These are phyloP conservation scores for Coniophora puteana DNA, from an alignment of 1,284 basidiomycete genomes.

Conservation along the genomic window DNA sequence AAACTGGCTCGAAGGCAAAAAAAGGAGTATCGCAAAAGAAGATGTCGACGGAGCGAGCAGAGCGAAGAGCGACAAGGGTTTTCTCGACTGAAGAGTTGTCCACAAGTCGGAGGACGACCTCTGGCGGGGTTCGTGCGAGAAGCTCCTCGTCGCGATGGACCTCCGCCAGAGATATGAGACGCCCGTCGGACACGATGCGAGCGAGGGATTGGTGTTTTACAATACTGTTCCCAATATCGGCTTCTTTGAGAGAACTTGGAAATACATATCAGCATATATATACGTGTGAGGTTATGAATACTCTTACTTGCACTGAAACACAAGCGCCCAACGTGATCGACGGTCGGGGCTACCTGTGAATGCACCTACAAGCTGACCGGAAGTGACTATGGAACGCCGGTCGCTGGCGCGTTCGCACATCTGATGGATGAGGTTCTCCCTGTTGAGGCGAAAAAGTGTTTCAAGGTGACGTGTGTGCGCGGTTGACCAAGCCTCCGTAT, in stretches of 20 bases:
- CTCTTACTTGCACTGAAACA: constrained; percentile 35
- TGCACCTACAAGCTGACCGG: constrained; percentile 29
- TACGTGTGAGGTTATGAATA: constrained; percentile 34
- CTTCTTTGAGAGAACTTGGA: constrained; percentile 31
- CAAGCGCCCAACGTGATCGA: constrained; percentile 41
- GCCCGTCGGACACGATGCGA: constrained; percentile 41
- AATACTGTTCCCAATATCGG: constrained; percentile 28
- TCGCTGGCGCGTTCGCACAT: constrained; percentile 39
- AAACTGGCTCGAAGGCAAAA: constrained; percentile 53
- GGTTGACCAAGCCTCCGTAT: constrained; percentile 29
- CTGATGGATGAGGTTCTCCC: constrained; percentile 60
- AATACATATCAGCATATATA: constrained; percentile 26
- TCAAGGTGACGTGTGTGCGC: constrained; percentile 45
- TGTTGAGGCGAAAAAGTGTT: constrained; percentile 54
- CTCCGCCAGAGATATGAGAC: constrained; percentile 46
- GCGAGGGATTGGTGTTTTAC: constrained; percentile 45
- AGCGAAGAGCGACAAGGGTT: constrained; percentile 35
- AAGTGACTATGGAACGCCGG: no score
- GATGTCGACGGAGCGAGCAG: constrained; percentile 33
- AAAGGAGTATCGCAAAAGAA: constrained; percentile 52
- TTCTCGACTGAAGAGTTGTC: constrained; percentile 31
- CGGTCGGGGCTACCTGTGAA: constrained; percentile 28
- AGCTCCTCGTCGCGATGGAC: constrained; percentile 48
- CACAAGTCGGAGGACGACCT: constrained; percentile 45
- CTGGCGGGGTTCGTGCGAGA: constrained; percentile 37